Evolutionary conservation across 176 grass and related monocot genomes (phyloP).

Genomic region (Rhynchospora pubera): DNA sequence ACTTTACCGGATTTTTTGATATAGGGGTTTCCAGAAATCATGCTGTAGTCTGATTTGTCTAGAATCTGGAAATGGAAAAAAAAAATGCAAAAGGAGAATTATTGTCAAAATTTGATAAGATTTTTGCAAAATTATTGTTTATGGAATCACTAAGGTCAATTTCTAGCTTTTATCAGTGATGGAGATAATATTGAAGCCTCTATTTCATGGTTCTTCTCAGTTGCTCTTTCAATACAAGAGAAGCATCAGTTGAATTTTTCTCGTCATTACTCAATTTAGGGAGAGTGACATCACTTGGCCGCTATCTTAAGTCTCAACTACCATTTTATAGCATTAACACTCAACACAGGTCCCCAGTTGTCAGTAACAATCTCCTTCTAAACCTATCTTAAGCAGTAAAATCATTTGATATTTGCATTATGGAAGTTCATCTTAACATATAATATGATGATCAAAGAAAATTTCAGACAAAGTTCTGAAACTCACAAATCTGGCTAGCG

Average conservation of each 20-base stretch:
- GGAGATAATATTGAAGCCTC: neutral
- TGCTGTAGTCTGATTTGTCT: constrained; percentile 58
- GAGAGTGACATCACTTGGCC: neutral
- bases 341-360: neutral
- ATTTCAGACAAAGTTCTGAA: neutral
- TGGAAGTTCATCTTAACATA: no score
- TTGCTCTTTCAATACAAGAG: neutral
- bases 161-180: neutral
- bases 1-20: constrained; percentile 85
- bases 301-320: neutral
- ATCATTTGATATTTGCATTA: neutral
- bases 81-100: neutral
- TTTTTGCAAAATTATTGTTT: neutral
- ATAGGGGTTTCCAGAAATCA: constrained; percentile 67
- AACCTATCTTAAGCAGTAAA: neutral
- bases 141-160: neutral
- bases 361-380: neutral
- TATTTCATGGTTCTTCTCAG: neutral
- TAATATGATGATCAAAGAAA: neutral
- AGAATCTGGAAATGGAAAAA: constrained; percentile 46
- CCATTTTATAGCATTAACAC: neutral
- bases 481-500: neutral
- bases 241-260: neutral
- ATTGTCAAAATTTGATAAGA: neutral
- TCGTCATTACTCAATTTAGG: neutral